phyloP scores from a whole-genome alignment of 2,329 filamentous ascomycete genomes.

The Fonsecaea nubica region DNA sequence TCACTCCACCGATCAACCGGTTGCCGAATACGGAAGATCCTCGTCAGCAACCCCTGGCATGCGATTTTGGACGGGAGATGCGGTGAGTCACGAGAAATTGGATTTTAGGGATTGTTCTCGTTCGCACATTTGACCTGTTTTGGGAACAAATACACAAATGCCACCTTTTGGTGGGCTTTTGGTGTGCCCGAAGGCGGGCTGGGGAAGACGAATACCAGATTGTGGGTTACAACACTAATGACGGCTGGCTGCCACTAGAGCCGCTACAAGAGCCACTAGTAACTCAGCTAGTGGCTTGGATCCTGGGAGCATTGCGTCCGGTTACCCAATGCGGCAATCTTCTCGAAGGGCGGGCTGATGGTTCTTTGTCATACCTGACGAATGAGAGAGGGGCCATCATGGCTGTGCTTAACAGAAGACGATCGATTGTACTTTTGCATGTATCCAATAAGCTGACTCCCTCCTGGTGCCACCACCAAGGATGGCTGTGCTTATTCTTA shows the following conservation, averaged over 20 bases:
- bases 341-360: constrained; percentile 25
- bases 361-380: not conserved
- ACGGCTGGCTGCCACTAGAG: not conserved
- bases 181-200: not conserved
- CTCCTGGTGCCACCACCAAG: not conserved
- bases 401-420: not conserved
- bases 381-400: not conserved
- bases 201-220: not conserved
- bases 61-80: not conserved
- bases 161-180: not conserved
- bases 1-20: not conserved
- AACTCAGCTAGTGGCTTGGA: not conserved
- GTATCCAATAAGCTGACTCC: constrained; percentile 2
- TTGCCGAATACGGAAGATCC: not conserved
- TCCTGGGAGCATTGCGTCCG: not conserved
- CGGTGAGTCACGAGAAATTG: constrained; percentile 4
- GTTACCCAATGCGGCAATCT: constrained; percentile 24
- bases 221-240: constrained; percentile 5
- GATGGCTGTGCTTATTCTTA: constrained; percentile 27
- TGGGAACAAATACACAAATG: not conserved
- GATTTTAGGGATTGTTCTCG: not conserved
- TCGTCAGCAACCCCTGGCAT: not conserved
- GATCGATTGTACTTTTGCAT: constrained; percentile 15
- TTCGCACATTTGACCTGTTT: constrained; percentile 5
- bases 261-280: not conserved